These are phyloP conservation scores for Mortierella alpina DNA, from an alignment of 192 early-diverging fungal genomes.

Conservation along the genomic window DNA sequence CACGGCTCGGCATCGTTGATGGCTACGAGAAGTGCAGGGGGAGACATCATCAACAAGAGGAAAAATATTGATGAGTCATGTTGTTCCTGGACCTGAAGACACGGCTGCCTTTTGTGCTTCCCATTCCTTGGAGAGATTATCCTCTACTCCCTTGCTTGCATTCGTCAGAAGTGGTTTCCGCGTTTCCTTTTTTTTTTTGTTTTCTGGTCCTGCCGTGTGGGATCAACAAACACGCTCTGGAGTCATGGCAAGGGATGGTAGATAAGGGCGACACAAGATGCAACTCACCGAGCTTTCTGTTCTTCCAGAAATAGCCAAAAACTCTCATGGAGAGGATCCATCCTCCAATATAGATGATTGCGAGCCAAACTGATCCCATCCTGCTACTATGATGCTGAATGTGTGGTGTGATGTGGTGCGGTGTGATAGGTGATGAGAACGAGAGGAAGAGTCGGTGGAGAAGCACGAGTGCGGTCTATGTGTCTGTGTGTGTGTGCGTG, in stretches of 20 bases:
- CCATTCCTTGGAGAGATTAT: neutral
- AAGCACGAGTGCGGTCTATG: neutral
- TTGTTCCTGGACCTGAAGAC: neutral
- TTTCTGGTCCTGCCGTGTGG: neutral
- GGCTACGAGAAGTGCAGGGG: slow-evolving; percentile 6
- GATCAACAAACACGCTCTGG: neutral
- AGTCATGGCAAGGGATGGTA: neutral
- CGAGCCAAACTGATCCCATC: slow-evolving; percentile 56
- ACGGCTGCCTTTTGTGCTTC: neutral
- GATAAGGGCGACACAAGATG: neutral
- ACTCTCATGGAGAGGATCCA: slow-evolving; percentile 56
- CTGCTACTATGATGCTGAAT: neutral
- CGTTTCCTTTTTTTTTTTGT: neutral
- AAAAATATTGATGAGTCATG: neutral
- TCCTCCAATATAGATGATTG: slow-evolving; percentile 53
- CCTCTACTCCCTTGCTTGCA: neutral
- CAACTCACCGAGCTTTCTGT: slow-evolving; percentile 50
- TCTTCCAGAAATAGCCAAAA: slow-evolving; percentile 56
- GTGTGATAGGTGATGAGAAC: neutral
- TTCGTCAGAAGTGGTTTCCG: neutral
- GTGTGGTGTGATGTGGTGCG: neutral
- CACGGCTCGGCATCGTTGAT: slow-evolving; percentile 68
- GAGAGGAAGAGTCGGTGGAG: neutral
- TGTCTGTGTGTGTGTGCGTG: neutral
- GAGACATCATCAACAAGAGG: neutral